A percentile compares a stretch with the other conserved stretches of the same genome.
Conservation (phyloP, 2,329 filamentous ascomycete species). For the Calycina herbarum region DNA sequence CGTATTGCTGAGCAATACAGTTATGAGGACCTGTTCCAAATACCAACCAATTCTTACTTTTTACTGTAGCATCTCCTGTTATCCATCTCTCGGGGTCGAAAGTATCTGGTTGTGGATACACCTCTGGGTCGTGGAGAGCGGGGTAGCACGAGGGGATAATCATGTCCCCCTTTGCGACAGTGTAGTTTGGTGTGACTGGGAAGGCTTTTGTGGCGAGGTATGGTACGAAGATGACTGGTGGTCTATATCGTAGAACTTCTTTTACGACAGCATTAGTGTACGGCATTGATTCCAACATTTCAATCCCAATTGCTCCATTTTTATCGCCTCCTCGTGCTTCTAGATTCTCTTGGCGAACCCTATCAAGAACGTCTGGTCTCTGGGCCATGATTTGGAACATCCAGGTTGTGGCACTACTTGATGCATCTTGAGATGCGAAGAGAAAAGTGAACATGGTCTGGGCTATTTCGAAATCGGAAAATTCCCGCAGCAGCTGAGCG, state of each 20-base stretch:
- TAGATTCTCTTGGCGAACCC: constrained; percentile 59
- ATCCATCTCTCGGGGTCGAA: constrained; percentile 56
- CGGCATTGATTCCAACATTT: constrained; percentile 49
- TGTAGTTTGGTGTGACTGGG: constrained; percentile 49
- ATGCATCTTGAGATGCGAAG: constrained; percentile 56
- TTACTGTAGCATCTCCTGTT: constrained; percentile 49
- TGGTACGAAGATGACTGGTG: constrained; percentile 55
- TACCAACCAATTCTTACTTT: constrained; percentile 55
- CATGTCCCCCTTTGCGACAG: constrained; percentile 50
- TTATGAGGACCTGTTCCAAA: constrained; percentile 53
- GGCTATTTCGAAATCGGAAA: constrained; percentile 49
- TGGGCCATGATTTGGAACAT: constrained; percentile 74
- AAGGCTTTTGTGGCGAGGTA: constrained; percentile 51
- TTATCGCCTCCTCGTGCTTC: constrained; percentile 44
- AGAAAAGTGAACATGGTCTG: constrained; percentile 55
- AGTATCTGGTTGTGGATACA: constrained; percentile 47
- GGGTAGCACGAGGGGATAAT: constrained; percentile 53
- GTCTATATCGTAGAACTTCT: constrained; percentile 52
- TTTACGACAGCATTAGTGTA: constrained; percentile 56
- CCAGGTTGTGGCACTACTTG: constrained; percentile 54
- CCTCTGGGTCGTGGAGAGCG: constrained; percentile 50
- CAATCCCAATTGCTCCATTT: constrained; percentile 43
- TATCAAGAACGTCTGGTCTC: constrained; percentile 84
- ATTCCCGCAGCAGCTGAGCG: constrained; percentile 50
- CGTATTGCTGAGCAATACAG: constrained; percentile 50